Percentiles rank a stretch among this genome's conserved stretches.
These are phyloP conservation scores for Nothophytophthora sp. DNA, from an alignment of 352 stramenopile species.

Conservation along the genomic window DNA sequence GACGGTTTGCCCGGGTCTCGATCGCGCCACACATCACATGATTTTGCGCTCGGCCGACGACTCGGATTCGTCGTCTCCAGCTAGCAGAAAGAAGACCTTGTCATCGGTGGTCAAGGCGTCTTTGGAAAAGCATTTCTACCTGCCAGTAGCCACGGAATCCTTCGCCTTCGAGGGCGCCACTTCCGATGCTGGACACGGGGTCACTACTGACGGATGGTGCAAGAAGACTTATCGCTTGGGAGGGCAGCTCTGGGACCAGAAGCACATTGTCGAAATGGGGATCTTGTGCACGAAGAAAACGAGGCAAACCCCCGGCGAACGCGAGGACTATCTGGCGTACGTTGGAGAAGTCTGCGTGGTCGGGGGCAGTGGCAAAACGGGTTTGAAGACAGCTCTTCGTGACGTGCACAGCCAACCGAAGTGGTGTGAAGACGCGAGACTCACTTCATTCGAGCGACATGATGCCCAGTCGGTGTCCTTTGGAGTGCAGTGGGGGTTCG, in stretches of 20 bases:
- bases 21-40: slow-evolving; percentile 39
- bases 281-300: slow-evolving; percentile 36
- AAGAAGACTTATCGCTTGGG: slow-evolving; percentile 44
- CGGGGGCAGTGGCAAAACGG: slow-evolving; percentile 13
- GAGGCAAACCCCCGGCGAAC: slow-evolving; percentile 15
- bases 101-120: slow-evolving; percentile 28
- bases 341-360: slow-evolving; percentile 38
- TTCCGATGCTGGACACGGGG: slow-evolving; percentile 14
- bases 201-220: slow-evolving; percentile 27
- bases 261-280: slow-evolving; percentile 47
- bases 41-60: slow-evolving; percentile 37
- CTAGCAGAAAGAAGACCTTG: slow-evolving; percentile 16
- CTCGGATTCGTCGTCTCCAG: slow-evolving; percentile 5
- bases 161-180: slow-evolving; percentile 18
- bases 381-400: slow-evolving; percentile 9
- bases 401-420: slow-evolving; percentile 19
- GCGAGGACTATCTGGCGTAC: slow-evolving; percentile 27
- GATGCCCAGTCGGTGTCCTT: slow-evolving; percentile 25
- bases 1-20: slow-evolving; percentile 39
- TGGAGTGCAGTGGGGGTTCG: slow-evolving; percentile 29
- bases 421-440: slow-evolving; percentile 18
- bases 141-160: slow-evolving; percentile 26
- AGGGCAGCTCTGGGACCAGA: slow-evolving; percentile 41
- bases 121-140: slow-evolving; percentile 38
- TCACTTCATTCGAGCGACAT: slow-evolving; percentile 19